Evolutionary conservation across 2,329 filamentous ascomycete genomes (phyloP).

Genomic region (Clarireedia sp.): DNA sequence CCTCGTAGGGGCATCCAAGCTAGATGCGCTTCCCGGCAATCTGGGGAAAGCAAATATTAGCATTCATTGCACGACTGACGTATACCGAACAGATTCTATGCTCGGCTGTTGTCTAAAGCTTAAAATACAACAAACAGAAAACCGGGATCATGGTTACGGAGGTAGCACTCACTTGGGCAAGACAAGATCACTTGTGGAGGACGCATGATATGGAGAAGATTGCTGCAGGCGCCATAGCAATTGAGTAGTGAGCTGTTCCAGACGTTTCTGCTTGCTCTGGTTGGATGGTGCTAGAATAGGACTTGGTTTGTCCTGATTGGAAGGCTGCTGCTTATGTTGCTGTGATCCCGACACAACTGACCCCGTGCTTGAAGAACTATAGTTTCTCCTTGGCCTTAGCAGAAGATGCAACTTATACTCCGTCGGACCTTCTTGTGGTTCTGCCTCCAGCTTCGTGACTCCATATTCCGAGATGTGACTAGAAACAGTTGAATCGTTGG

Average conservation of each 20-base stretch:
- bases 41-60: neutral
- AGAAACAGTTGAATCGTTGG: conserved; percentile 22
- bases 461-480: conserved; percentile 51
- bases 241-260: conserved; percentile 91
- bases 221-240: conserved; percentile 92
- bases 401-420: conserved; percentile 96
- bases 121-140: neutral
- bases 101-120: neutral
- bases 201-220: conserved; percentile 83
- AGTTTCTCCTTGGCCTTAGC: conserved; percentile 67
- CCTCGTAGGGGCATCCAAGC: conserved; percentile 39
- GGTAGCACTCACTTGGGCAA: conserved; percentile 46
- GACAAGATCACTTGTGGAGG: conserved; percentile 65
- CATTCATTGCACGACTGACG: neutral
- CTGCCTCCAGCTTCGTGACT: conserved; percentile 72
- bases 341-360: conserved; percentile 34
- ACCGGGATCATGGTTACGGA: neutral
- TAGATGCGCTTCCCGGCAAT: conserved; percentile 56
- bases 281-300: conserved; percentile 31
- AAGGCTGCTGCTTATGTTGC: conserved; percentile 18
- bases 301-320: conserved; percentile 13
- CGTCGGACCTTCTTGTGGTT: conserved; percentile 88
- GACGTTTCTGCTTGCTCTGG: conserved; percentile 70
- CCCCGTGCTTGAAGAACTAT: conserved; percentile 62
- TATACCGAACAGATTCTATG: neutral